Percentiles rank a stretch among this genome's conserved stretches.
phyloP scores from a whole-genome alignment of 805 yeast genomes.

The Alloascoidea hylecoeti region DNA sequence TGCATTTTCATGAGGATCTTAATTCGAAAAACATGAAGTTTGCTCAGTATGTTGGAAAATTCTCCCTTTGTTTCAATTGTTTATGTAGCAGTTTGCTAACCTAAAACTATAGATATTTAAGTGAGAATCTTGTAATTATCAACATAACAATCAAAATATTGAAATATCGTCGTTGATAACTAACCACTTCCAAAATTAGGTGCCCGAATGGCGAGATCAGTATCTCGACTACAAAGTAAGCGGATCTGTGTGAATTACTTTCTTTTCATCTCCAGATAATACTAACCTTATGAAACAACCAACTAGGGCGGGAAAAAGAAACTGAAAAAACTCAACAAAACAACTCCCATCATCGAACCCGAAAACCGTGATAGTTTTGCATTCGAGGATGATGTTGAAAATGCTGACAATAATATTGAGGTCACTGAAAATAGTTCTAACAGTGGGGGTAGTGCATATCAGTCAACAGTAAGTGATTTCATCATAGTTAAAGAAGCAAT shows the following conservation, averaged over 20 bases:
- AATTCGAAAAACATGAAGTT: too few species aligned
- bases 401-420: not conserved
- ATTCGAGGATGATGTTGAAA: conserved; percentile 1
- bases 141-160: conserved; percentile 1
- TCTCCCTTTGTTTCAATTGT: too few species aligned
- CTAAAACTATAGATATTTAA: conserved; percentile 14
- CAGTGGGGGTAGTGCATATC: too few species aligned
- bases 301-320: conserved; percentile 32
- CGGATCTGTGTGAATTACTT: not conserved
- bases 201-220: conserved; percentile 29
- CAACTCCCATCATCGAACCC: conserved; percentile 2
- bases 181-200: conserved; percentile 8
- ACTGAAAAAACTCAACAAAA: conserved; percentile 24
- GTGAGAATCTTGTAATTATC: conserved; percentile 13
- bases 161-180: conserved; percentile 3
- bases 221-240: conserved; percentile 23
- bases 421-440: not conserved
- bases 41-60: too few species aligned
- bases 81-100: too few species aligned
- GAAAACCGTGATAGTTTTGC: conserved; percentile 1
- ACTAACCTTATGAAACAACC: not conserved
- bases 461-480: not conserved
- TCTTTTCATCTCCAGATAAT: not conserved
- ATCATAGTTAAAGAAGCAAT: conserved; percentile 2
- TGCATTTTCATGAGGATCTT: too few species aligned